Conservation (phyloP, 2,329 filamentous ascomycete genomes). For the Cladobotryum mycophilum region DNA sequence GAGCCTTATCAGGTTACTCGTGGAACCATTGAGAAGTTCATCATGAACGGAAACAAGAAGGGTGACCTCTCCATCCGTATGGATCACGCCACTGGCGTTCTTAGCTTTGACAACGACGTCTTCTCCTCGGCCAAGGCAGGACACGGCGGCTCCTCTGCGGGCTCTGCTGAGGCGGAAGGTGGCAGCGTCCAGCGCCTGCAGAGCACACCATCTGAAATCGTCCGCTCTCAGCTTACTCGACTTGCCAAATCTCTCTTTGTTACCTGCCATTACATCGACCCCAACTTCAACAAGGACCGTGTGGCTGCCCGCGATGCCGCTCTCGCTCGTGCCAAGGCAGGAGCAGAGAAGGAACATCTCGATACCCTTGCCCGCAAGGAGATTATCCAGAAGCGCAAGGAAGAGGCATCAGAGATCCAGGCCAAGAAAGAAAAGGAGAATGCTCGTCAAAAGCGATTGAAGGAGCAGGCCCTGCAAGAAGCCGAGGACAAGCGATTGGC, state of each 20-base stretch:
- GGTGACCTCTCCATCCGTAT: constrained; percentile 93
- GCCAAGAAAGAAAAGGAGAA: constrained; percentile 90
- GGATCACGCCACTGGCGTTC: constrained; percentile 87
- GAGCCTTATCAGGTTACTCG: constrained; percentile 91
- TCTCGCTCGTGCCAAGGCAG: constrained; percentile 73
- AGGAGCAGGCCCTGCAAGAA: constrained; percentile 81
- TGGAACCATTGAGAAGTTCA: constrained; percentile 97
- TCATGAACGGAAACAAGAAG: constrained; percentile 99
- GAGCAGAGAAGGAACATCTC: constrained; percentile 85
- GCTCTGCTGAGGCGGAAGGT: constrained; percentile 79
- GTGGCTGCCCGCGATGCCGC: constrained; percentile 73
- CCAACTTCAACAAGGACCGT: constrained; percentile 76
- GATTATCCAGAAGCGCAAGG: constrained; percentile 93
- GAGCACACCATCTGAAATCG: constrained; percentile 96
- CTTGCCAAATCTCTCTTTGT: constrained; percentile 86
- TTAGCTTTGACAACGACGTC: constrained; percentile 96
- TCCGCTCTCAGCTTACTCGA: constrained; percentile 87
- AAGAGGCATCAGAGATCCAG: constrained; percentile 81
- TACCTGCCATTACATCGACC: constrained; percentile 93
- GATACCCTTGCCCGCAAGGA: constrained; percentile 81
- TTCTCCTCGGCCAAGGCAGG: constrained; percentile 95
- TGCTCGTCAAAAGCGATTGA: constrained; percentile 77
- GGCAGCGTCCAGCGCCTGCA: constrained; percentile 89
- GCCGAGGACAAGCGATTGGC: constrained; percentile 82
- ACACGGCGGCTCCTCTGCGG: constrained; percentile 74